Evolutionary conservation across 164 flowering plant genomes (phyloP).

Genomic region (Protea cynaroides): DNA sequence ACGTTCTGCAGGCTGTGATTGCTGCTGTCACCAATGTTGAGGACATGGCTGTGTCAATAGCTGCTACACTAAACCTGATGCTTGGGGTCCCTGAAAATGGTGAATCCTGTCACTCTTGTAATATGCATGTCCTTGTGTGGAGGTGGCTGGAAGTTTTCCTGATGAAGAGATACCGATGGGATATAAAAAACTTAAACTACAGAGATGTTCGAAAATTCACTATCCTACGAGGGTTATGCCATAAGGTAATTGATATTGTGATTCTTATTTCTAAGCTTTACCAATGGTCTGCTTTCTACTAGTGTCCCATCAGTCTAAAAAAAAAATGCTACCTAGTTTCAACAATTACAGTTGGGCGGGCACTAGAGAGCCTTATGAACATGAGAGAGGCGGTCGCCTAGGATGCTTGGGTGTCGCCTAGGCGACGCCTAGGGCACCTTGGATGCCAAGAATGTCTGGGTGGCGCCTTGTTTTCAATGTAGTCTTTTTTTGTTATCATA

Average conservation of each 20-base stretch:
- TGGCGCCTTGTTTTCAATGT: no score
- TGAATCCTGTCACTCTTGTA: constrained; percentile 30
- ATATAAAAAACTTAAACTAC: constrained; percentile 53
- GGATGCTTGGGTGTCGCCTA: no score
- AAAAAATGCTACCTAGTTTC: background rate
- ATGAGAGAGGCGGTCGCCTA: no score
- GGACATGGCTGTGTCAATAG: constrained; percentile 60
- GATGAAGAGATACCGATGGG: constrained; percentile 88
- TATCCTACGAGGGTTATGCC: constrained; percentile 85
- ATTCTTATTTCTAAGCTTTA: background rate
- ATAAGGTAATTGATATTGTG: constrained; percentile 51
- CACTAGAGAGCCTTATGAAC: no score
- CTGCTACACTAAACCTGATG: constrained; percentile 85
- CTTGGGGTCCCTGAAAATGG: constrained; percentile 68
- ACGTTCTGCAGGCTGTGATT: constrained; percentile 85
- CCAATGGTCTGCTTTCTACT: no score
- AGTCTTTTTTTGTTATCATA: no score
- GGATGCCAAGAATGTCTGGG: no score
- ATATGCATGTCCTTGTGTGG: constrained; percentile 63
- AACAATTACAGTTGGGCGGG: background rate
- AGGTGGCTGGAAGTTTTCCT: constrained; percentile 81
- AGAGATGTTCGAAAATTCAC: constrained; percentile 80
- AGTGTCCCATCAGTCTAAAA: no score
- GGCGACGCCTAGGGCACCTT: no score
- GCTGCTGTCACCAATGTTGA: constrained; percentile 54